Percentiles rank a stretch among this genome's conserved stretches.
phyloP scores from a whole-genome alignment of 257 asterid genomes.

The Fraxinus anomala region DNA sequence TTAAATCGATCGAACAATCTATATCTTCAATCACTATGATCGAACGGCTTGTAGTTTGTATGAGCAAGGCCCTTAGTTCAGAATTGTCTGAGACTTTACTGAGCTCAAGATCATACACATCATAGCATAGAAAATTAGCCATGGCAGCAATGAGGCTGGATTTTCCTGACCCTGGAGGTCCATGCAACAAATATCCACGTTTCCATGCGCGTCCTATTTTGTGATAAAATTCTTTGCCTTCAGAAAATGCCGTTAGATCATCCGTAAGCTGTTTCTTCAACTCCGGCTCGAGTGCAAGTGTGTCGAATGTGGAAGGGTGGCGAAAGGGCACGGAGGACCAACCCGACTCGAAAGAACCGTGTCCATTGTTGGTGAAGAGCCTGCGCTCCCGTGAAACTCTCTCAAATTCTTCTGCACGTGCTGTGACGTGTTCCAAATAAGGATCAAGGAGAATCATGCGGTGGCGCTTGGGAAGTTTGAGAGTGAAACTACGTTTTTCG shows the following conservation, averaged over 20 bases:
- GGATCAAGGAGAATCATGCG: conserved; percentile 33
- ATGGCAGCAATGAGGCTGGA: conserved; percentile 69
- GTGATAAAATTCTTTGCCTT: conserved; percentile 44
- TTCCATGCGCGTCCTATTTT: conserved; percentile 60
- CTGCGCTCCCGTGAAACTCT: conserved; percentile 47
- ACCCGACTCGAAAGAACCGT: conserved; percentile 49
- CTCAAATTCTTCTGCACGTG: conserved; percentile 48
- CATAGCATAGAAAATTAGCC: conserved; percentile 51
- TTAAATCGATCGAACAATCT: conserved; percentile 53
- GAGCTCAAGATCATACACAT: conserved; percentile 60
- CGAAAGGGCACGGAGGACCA: conserved; percentile 61
- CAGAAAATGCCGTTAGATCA: conserved; percentile 37
- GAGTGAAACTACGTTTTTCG: conserved; percentile 53
- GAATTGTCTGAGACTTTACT: conserved; percentile 49
- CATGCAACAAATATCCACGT: conserved; percentile 53
- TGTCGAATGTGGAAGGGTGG: conserved; percentile 59
- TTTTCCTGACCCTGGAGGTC: conserved; percentile 65
- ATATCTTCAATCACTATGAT: conserved; percentile 63
- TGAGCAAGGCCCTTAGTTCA: conserved; percentile 47
- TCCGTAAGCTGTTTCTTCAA: conserved; percentile 38
- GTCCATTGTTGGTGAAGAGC: conserved; percentile 52
- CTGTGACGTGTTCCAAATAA: conserved; percentile 44
- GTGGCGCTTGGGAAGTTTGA: conserved; percentile 47
- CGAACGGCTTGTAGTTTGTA: conserved; percentile 54
- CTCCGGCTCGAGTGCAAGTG: conserved; percentile 59